A percentile compares a stretch with the other conserved stretches of the same genome.
These are phyloP conservation scores for Lentinula detonsa DNA, from an alignment of 768 basidiomycete genomes.

Conservation along the genomic window DNA sequence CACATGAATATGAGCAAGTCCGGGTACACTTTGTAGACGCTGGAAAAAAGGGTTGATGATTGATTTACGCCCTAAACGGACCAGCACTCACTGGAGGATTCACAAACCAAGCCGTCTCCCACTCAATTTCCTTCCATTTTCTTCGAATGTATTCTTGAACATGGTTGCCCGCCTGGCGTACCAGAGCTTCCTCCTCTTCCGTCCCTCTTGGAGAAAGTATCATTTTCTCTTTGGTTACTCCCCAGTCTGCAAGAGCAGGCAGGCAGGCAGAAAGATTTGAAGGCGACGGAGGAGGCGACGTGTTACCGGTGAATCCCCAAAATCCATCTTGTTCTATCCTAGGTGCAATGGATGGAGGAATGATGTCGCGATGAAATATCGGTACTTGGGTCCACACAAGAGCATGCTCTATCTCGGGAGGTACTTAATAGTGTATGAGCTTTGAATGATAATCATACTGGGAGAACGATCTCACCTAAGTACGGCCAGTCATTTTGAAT, in stretches of 20 bases:
- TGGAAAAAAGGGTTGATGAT: slow-evolving; percentile 17
- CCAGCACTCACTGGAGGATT: slow-evolving; percentile 68
- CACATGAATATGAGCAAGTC: slow-evolving; percentile 81
- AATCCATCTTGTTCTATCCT: slow-evolving; percentile 72
- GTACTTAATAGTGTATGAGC: slow-evolving; percentile 33
- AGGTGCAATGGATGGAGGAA: slow-evolving; percentile 42
- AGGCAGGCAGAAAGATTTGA: slow-evolving; percentile 52
- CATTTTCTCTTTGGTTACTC: slow-evolving; percentile 55
- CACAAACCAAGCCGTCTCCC: slow-evolving; percentile 92
- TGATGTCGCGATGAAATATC: slow-evolving; percentile 55
- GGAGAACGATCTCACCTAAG: slow-evolving; percentile 43
- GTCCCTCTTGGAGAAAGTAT: slow-evolving; percentile 45
- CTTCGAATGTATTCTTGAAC: slow-evolving; percentile 58
- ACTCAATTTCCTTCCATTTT: slow-evolving; percentile 65
- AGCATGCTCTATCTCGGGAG: slow-evolving; percentile 65
- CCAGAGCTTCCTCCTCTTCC: slow-evolving; percentile 44
- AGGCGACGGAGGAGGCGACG: slow-evolving; percentile 51
- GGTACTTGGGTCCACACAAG: slow-evolving; percentile 76
- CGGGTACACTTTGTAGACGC: slow-evolving; percentile 80
- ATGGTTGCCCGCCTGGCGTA: slow-evolving; percentile 47
- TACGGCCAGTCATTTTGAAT: slow-evolving; percentile 89
- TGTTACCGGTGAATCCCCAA: slow-evolving; percentile 73
- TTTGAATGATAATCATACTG: neutral
- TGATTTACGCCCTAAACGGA: neutral
- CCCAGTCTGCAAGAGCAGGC: slow-evolving; percentile 66